Percentiles rank a stretch among this genome's conserved stretches.
Evolutionary conservation across 768 basidiomycete genomes (phyloP).

Genomic region (Phanerochaete sordida): DNA sequence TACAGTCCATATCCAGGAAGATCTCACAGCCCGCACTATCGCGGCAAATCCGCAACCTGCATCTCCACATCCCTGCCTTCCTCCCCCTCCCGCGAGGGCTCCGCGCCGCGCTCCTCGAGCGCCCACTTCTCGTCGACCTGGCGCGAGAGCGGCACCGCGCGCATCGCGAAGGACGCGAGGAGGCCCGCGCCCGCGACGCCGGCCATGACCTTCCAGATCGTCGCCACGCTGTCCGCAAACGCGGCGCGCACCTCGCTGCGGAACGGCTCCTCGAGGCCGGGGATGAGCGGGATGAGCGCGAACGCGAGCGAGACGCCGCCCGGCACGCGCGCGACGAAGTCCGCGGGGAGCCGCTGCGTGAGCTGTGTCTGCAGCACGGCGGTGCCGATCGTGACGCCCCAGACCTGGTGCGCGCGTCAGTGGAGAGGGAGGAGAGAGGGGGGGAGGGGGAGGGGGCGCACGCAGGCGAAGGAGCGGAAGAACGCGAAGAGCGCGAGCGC

Average conservation of each 20-base stretch:
- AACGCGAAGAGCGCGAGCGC: constrained; percentile 32
- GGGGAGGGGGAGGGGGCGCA: not conserved
- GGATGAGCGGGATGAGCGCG: constrained; percentile 41
- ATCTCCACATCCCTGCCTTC: too few relatives aligned
- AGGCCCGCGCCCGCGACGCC: constrained; percentile 26
- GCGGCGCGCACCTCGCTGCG: constrained; percentile 24
- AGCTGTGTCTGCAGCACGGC: constrained; percentile 52
- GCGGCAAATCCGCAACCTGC: not conserved
- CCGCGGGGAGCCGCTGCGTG: constrained; percentile 33
- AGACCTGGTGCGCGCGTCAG: constrained; percentile 35
- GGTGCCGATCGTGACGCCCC: constrained; percentile 50
- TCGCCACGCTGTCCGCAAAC: constrained; percentile 24
- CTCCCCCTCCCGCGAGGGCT: not conserved
- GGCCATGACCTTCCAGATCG: constrained; percentile 30
- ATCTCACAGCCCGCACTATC: too few relatives aligned
- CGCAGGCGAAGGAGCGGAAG: constrained; percentile 12
- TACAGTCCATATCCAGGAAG: too few relatives aligned
- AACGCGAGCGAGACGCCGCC: constrained; percentile 37
- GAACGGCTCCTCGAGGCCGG: constrained; percentile 30
- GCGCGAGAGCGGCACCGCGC: constrained; percentile 23
- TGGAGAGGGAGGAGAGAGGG: not conserved
- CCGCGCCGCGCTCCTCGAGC: not conserved
- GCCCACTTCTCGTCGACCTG: constrained; percentile 28
- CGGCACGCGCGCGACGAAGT: constrained; percentile 32
- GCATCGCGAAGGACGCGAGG: constrained; percentile 21